Evolutionary conservation across 2,329 filamentous ascomycete genomes (phyloP), one percentile per base, ranked within the genome.

Genomic region (Colletotrichum tofieldiae): DNA sequence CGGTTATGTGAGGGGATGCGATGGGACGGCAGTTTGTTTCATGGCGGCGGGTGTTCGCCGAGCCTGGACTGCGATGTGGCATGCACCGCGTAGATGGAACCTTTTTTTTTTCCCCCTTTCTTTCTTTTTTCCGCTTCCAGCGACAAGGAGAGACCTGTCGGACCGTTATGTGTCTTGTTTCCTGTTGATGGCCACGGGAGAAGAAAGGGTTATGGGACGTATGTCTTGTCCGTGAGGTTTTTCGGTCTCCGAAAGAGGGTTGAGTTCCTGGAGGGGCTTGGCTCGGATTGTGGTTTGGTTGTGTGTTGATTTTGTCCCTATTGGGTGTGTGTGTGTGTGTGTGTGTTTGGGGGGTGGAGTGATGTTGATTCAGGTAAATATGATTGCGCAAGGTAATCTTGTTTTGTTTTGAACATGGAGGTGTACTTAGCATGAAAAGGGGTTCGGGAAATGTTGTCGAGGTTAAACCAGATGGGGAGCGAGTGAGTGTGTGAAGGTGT

Each of bases 1-100:
- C 63, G 45, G 23, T 64, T 51, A 68, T 35, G 66, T 43, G 51
- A 51, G 51, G 32, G 32, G 20, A 55, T 55, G 32, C 2, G 35
- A 26, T 18, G 54, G 35, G 35, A 58, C 54, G 51, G 51, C 9
- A n/a, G 51, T 20, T 35, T 35, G n/a, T 58, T 58, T 41, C n/a
- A 41, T 32, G n/a, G n/a, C 54, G 14, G 23, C 35, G 8, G 55
- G 23, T 11, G 37, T 20, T 16, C 32, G 12, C 35, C 54, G 54
- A 58, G 54, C 54, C 54, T 39, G n/a, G n/a, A 23, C 20, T 58
- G 7, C n/a, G 35, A 23, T 18, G 54, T 26, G 35, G 54, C 54
- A 26, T 55, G 52, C 20, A 35, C 32, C 52, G 3, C 52, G 11
- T 37, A 32, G 29, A 32, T 32, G 29, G 29, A 32, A 32, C 29